These are phyloP conservation scores for Schizosaccharomyces japonicus DNA, from an alignment of 805 yeast genomes.

Conservation along the genomic window DNA sequence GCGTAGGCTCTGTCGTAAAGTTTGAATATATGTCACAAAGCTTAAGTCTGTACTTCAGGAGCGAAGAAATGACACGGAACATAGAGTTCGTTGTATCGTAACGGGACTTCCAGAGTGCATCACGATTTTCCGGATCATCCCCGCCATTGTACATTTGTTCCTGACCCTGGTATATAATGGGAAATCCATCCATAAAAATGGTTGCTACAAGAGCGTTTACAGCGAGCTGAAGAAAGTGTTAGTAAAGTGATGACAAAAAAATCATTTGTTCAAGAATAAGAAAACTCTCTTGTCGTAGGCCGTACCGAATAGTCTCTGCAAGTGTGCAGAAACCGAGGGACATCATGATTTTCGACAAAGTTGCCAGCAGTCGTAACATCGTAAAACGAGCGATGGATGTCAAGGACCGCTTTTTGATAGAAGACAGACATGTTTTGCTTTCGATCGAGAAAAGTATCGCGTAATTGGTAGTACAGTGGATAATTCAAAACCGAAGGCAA, in stretches of 20 bases:
- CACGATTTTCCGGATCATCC: constrained; percentile 6
- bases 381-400: background rate
- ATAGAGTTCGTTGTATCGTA: background rate
- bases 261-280: background rate
- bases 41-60: background rate
- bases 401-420: background rate
- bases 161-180: constrained; percentile 7
- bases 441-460: background rate
- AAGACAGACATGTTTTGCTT: background rate
- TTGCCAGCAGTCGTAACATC: constrained; percentile 1
- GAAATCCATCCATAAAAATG: constrained; percentile 5
- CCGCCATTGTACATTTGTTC: constrained; percentile 6
- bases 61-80: background rate
- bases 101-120: constrained; percentile 5
- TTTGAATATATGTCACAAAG: background rate
- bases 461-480: constrained; percentile 5
- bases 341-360: constrained; percentile 6
- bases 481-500: constrained; percentile 5
- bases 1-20: background rate
- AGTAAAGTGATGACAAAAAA: background rate
- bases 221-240: background rate
- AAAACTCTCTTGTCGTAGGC: background rate
- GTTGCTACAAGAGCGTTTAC: background rate
- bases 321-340: constrained; percentile 5
- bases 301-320: background rate